Base-by-base conservation (phyloP, 331 rosid genomes). In the Pyrus hybrid region DNA sequence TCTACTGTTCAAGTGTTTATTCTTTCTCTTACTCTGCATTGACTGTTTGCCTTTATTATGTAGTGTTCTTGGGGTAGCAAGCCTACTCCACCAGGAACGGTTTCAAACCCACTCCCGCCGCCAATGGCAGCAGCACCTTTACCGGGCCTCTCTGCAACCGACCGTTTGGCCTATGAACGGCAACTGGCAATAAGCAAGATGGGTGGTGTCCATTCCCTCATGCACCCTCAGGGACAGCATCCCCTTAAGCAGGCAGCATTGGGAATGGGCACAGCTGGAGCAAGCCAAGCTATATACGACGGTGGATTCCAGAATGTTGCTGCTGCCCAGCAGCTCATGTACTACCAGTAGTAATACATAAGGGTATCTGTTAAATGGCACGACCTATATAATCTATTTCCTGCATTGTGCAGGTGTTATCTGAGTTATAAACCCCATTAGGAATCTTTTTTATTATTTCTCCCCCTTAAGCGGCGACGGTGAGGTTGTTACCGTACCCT, bases 51-150 rank as follows among this genome's bases (percentile, higher is more conserved):
- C 49, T 32, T 67, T 43, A 16, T 82, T 66, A 60, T 80, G 28
- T 71, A 94, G 99, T 94, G 99, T 76, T 94, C 96, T 3, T 94
- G 99, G 99, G 97, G 99, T 13, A 94, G 97, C 93, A 94, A 94
- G 88, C 93, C 97, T 20, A 94, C 99, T 20, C 93, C 97, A 77
- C 83, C 96, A 2, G 99, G 99, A 76, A 94, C 97, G 29, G 81
- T 88, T 73, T 94, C 97, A 18, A 94, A 94, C 81, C 99, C 99
- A 16, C 96, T 94, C 26, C 97, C 99, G 37, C 99, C 97, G 0
- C 99, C 99, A 49, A 89, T 85, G 61, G 92, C 85, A 37, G 90
- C 95, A 61, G 85, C 76, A 10, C 75, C 96, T 14, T 57, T 92
- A 22, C 95, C 89, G 1, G 93, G 96, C 22, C 85, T 94, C 29